Evolutionary conservation across 1,284 basidiomycete genomes (phyloP), one percentile per base, ranked within the genome.

Genomic region (Singerocomus inundabilis): DNA sequence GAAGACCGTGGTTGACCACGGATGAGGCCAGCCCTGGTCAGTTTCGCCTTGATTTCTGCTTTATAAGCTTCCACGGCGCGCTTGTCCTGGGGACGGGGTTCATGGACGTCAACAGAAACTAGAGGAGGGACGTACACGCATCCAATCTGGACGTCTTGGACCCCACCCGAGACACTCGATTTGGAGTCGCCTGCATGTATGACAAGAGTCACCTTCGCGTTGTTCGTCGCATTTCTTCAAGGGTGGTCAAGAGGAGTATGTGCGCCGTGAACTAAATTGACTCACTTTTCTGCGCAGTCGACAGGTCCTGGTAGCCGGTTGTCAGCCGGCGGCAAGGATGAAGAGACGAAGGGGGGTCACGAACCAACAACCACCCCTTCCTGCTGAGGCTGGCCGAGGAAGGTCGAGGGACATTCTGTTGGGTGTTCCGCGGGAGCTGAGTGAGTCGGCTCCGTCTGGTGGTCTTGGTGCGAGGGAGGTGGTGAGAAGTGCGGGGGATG

Each of bases 141-240:
- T 88, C 88, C 87, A 90, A 52, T 89, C 87, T 16, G 87, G 88
- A 46, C 88, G 78, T 62, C 79, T 85, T 13, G 82, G 73, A 6
- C 88, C 88, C 88, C 88, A 91, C 16, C 88, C 88, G 5, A 91
- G 74, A 68, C 88, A 91, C 41, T 85, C 76, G 60, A 91, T 85
- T 47, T 80, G 81, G 21, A 91, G 74, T 35, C 88, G 84, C 56
- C 79, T 78, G 64, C 88, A 91, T 0, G 88, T 91, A 59, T 81
- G 78, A 69, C 88, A 91, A 4, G 87, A 84, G 64, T 85, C 80
- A 55, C 80, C 82, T 63, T 87, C 82, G 57, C 84, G 80, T 60
- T 86, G 81, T 62, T 90, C 88, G 67, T 91, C 88, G 67, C 88
- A 91, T 85, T 89, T 89, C 87, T 90, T 63, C 13, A 1, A 39